Percentiles rank a stretch among this genome's conserved stretches.
These are phyloP conservation scores for Populus hybrid DNA, from an alignment of 441 rosid genomes.

Conservation along the genomic window DNA sequence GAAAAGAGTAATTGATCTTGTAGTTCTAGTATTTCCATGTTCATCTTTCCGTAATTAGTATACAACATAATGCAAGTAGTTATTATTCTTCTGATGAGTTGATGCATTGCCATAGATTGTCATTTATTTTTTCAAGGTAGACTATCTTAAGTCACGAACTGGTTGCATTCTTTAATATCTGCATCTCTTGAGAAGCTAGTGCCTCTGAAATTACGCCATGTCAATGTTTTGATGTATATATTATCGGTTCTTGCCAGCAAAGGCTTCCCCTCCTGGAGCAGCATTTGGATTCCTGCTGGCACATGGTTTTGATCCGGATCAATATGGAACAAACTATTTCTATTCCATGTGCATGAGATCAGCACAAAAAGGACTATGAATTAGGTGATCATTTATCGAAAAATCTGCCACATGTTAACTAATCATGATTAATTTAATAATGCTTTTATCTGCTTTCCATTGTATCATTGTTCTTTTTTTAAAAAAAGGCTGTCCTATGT, in stretches of 20 bases:
- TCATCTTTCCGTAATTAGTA: neutral
- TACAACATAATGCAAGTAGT: constrained; percentile 18
- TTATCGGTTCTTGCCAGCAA: neutral
- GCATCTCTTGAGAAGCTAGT: neutral
- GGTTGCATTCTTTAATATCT: too few relatives aligned
- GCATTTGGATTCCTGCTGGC: constrained; percentile 4
- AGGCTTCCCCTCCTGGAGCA: neutral
- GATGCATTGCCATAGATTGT: neutral
- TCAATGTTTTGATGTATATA: too few relatives aligned
- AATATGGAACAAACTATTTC: constrained; percentile 13
- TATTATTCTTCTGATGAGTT: neutral
- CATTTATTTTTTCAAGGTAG: too few relatives aligned
- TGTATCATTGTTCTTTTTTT: constrained; percentile 5
- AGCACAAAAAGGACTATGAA: constrained; percentile 13
- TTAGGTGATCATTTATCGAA: constrained; percentile 20
- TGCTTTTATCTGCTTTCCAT: constrained; percentile 15
- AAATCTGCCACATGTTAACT: constrained; percentile 23
- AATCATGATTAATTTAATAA: constrained; percentile 17
- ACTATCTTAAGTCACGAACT: neutral
- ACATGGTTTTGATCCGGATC: constrained; percentile 18
- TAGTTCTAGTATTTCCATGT: constrained; percentile 2
- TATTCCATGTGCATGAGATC: constrained; percentile 27
- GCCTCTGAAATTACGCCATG: neutral
- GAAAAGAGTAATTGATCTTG: neutral
- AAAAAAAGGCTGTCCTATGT: too few relatives aligned